These are phyloP conservation scores for Plasmodium reichenowi DNA, from an alignment of 169 alveolate genomes.

Conservation along the genomic window DNA sequence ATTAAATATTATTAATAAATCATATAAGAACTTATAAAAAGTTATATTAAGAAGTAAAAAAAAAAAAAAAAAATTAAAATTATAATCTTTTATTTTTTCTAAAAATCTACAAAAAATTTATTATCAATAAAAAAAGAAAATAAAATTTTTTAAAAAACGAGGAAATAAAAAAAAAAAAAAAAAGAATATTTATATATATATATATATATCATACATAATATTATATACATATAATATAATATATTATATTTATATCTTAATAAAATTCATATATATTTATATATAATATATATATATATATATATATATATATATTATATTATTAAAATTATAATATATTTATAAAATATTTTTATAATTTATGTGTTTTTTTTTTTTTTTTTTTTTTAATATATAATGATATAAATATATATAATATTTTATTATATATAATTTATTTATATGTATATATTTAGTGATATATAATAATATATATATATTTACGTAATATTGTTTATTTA, in stretches of 20 bases:
- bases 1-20: neutral
- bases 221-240: neutral
- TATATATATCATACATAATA: conserved; percentile 4
- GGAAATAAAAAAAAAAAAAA: conserved; percentile 1
- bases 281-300: neutral
- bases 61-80: neutral
- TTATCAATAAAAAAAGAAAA: conserved; percentile 5
- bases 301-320: neutral
- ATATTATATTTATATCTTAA: neutral
- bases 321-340: neutral
- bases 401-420: too few relatives aligned
- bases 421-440: too few relatives aligned
- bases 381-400: neutral
- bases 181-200: neutral
- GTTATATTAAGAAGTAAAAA: neutral
- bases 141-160: neutral
- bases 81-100: conserved; percentile 3
- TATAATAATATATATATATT: too few relatives aligned
- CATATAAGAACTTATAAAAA: too few relatives aligned
- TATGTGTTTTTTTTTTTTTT: neutral
- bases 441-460: too few relatives aligned
- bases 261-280: neutral
- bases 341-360: neutral
- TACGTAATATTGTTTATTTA: too few relatives aligned
- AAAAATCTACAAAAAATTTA: conserved; percentile 1